Evolutionary conservation across 2,329 filamentous ascomycete genomes (phyloP).

Genomic region (Microcyclosporella mali): DNA sequence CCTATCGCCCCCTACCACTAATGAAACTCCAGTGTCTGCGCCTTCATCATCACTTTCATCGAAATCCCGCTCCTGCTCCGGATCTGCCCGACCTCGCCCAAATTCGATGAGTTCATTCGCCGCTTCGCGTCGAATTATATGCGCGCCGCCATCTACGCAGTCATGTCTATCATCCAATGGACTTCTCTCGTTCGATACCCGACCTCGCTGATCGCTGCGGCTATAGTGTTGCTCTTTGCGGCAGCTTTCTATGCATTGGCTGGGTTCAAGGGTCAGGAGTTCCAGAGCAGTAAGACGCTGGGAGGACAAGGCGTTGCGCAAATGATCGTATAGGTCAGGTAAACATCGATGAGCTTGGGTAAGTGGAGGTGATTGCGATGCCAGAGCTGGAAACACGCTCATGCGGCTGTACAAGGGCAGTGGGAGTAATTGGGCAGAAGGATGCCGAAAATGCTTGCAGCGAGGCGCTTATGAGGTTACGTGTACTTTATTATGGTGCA

Average conservation of each 20-base stretch:
- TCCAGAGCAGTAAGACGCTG: conserved; percentile 90
- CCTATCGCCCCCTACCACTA: not conserved
- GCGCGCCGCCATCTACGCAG: conserved; percentile 77
- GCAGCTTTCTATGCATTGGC: conserved; percentile 74
- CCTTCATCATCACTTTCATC: conserved; percentile 48
- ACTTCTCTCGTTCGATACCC: conserved; percentile 60
- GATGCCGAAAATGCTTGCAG: not conserved
- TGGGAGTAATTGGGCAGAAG: not conserved
- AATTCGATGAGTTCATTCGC: conserved; percentile 85
- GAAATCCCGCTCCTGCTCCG: conserved; percentile 89
- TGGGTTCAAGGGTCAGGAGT: conserved; percentile 74
- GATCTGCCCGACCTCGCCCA: conserved; percentile 90
- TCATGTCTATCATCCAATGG: conserved; percentile 80
- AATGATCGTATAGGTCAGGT: conserved; percentile 72
- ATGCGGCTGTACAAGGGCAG: not conserved
- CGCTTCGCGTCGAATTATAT: conserved; percentile 94
- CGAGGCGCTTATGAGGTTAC: conserved; percentile 2
- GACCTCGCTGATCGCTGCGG: conserved; percentile 78
- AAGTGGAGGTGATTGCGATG: not conserved
- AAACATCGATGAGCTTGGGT: not conserved
- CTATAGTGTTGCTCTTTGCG: conserved; percentile 71
- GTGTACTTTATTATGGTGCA: conserved; percentile 3
- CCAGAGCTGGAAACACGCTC: not conserved
- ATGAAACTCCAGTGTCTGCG: conserved; percentile 36
- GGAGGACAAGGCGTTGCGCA: conserved; percentile 90